These are phyloP conservation scores for Phymatotrichopsis omnivora DNA, from an alignment of 2,329 filamentous ascomycete genomes.

Conservation along the genomic window DNA sequence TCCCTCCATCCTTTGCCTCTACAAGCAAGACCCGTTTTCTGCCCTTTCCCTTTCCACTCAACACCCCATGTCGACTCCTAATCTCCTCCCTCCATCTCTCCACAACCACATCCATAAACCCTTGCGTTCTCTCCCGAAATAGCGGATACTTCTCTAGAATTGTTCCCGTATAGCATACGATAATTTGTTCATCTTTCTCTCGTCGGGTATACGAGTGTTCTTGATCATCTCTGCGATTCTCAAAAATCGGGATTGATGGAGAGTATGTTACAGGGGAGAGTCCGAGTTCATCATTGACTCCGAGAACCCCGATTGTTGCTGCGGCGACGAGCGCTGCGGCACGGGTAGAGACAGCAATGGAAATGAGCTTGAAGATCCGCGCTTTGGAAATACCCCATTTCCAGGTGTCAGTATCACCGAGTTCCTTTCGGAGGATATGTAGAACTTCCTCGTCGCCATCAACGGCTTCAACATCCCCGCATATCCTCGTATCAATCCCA, in stretches of 20 bases:
- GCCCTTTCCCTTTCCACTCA: too few species aligned
- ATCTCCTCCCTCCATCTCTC: slow-evolving; percentile 35
- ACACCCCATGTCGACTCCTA: slow-evolving; percentile 14
- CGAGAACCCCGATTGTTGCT: slow-evolving; percentile 45
- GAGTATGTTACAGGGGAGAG: background rate
- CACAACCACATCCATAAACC: slow-evolving; percentile 52
- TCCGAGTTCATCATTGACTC: slow-evolving; percentile 18
- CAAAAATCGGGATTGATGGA: too few species aligned
- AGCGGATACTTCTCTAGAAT: slow-evolving; percentile 69
- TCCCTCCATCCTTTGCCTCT: slow-evolving; percentile 22
- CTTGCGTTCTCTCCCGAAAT: slow-evolving; percentile 54
- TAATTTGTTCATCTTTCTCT: slow-evolving; percentile 41
- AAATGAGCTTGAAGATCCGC: slow-evolving; percentile 36
- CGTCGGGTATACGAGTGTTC: too few species aligned
- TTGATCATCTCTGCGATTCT: too few species aligned
- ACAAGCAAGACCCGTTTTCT: slow-evolving; percentile 16
- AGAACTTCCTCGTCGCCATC: slow-evolving; percentile 7
- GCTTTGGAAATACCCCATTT: slow-evolving; percentile 11
- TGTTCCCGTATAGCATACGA: slow-evolving; percentile 68
- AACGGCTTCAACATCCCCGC: slow-evolving; percentile 41
- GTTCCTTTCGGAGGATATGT: slow-evolving; percentile 12
- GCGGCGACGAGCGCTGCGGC: slow-evolving; percentile 51
- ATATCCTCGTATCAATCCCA: slow-evolving; percentile 50
- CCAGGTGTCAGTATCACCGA: slow-evolving; percentile 1
- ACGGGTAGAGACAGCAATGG: slow-evolving; percentile 47